Conservation (phyloP, 192 early-diverging fungal genomes). For the Helicostylum pulchrum region DNA sequence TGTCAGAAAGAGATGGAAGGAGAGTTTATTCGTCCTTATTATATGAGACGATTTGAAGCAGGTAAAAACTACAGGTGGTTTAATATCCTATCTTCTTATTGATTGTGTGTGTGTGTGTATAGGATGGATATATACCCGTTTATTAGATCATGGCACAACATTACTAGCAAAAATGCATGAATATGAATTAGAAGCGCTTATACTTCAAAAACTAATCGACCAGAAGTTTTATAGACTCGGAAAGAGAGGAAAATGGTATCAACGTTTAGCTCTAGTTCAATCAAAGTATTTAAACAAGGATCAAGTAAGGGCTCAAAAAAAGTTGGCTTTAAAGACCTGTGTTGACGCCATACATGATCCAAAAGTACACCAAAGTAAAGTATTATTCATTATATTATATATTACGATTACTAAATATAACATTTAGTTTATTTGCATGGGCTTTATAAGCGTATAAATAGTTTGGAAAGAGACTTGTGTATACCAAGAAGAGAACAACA, state of each 20-base stretch:
- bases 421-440: slow-evolving; percentile 38
- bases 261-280: slow-evolving; percentile 59
- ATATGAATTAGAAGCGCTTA: slow-evolving; percentile 48
- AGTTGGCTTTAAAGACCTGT: slow-evolving; percentile 51
- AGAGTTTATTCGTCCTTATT: slow-evolving; percentile 8
- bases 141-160: slow-evolving; percentile 50
- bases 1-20: not conserved
- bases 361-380: slow-evolving; percentile 52
- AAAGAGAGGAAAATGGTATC: slow-evolving; percentile 64
- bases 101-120: not conserved
- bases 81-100: not conserved
- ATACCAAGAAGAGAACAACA: slow-evolving; percentile 47
- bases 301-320: slow-evolving; percentile 14
- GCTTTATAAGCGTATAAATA: slow-evolving; percentile 42
- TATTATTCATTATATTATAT: not conserved
- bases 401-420: not conserved
- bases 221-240: slow-evolving; percentile 54
- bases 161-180: slow-evolving; percentile 53
- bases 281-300: slow-evolving; percentile 44
- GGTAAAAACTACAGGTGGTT: slow-evolving; percentile 9
- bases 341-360: slow-evolving; percentile 57
- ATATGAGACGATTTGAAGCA: slow-evolving; percentile 34
- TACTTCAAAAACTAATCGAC: slow-evolving; percentile 54
- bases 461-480: slow-evolving; percentile 42
- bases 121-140: slow-evolving; percentile 60